Evolutionary conservation across 805 yeast species (phyloP).

Genomic region (Teunomyces kruisii): DNA sequence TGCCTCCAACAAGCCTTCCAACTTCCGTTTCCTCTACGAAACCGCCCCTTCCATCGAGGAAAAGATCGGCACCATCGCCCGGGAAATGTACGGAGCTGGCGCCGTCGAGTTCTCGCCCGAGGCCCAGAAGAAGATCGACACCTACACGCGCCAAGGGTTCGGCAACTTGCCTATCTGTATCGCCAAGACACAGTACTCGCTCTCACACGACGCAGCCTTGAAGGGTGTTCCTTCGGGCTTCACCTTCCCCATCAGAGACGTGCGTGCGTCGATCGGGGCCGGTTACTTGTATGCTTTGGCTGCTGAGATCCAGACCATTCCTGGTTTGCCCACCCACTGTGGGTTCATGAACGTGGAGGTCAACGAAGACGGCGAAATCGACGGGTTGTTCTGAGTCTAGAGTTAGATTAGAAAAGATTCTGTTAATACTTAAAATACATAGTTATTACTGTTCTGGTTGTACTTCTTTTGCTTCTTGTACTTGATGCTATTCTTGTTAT

Average conservation of each 20-base stretch:
- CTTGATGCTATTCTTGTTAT: too few relatives aligned
- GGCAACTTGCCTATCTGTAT: conserved; percentile 78
- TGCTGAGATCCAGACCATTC: conserved; percentile 83
- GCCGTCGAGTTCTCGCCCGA: conserved; percentile 66
- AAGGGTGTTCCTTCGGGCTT: conserved; percentile 84
- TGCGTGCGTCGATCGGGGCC: conserved; percentile 77
- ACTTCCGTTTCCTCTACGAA: conserved; percentile 58
- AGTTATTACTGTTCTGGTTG: too few relatives aligned
- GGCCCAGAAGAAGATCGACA: conserved; percentile 67
- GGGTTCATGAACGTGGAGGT: conserved; percentile 88
- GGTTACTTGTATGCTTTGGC: conserved; percentile 84
- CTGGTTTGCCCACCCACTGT: conserved; percentile 82
- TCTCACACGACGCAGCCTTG: conserved; percentile 78
- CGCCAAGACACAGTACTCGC: conserved; percentile 83
- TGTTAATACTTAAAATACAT: too few relatives aligned
- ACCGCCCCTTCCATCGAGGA: conserved; percentile 62
- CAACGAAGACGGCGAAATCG: conserved; percentile 75
- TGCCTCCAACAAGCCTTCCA: conserved; percentile 46
- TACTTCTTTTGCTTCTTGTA: too few relatives aligned
- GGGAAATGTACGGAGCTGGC: conserved; percentile 75
- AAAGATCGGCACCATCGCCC: conserved; percentile 65
- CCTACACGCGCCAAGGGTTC: conserved; percentile 72
- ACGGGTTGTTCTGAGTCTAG: conserved; percentile 63
- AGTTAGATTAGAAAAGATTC: too few relatives aligned
- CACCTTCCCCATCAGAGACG: conserved; percentile 78